A percentile compares a stretch with the other conserved stretches of the same genome.
These are phyloP conservation scores for Barnettozyma salicaria DNA, from an alignment of 805 yeast genomes.

Conservation along the genomic window DNA sequence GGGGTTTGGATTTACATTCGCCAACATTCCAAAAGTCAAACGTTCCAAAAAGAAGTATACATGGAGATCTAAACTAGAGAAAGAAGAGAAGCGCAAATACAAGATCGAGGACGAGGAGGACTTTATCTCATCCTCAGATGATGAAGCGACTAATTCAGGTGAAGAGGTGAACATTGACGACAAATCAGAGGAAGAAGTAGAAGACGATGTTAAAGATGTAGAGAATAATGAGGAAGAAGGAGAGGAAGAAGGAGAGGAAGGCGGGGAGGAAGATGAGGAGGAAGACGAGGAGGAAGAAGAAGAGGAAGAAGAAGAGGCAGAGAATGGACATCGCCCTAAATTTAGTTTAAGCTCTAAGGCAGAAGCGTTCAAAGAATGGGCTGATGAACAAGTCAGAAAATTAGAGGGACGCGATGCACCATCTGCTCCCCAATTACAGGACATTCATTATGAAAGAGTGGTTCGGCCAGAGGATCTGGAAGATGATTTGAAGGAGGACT, in stretches of 20 bases:
- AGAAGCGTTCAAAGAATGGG: constrained; percentile 81
- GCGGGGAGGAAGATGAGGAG: constrained; percentile 27
- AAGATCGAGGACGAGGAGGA: constrained; percentile 56
- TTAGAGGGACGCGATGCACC: constrained; percentile 55
- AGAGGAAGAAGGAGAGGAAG: constrained; percentile 19
- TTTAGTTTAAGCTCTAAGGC: constrained; percentile 46
- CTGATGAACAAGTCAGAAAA: constrained; percentile 61
- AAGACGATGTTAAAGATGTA: constrained; percentile 17
- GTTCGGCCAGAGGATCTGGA: constrained; percentile 67
- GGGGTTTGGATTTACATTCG: constrained; percentile 68
- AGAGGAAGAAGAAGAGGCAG: constrained; percentile 28
- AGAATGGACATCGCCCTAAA: constrained; percentile 28
- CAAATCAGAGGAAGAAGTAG: constrained; percentile 14
- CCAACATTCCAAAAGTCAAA: constrained; percentile 44
- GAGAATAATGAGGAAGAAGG: constrained; percentile 25
- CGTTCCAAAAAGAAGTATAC: constrained; percentile 54
- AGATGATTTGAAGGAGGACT: constrained; percentile 61
- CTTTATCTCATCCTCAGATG: constrained; percentile 37
- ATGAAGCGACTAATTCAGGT: constrained; percentile 14
- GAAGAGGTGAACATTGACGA: constrained; percentile 9
- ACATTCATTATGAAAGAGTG: constrained; percentile 43
- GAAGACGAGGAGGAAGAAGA: constrained; percentile 33
- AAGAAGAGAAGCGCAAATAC: constrained; percentile 38
- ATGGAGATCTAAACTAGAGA: constrained; percentile 61
- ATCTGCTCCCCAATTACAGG: constrained; percentile 34